phyloP scores from a whole-genome alignment of 257 asterid genomes.

The Scutellaria baicalensis region DNA sequence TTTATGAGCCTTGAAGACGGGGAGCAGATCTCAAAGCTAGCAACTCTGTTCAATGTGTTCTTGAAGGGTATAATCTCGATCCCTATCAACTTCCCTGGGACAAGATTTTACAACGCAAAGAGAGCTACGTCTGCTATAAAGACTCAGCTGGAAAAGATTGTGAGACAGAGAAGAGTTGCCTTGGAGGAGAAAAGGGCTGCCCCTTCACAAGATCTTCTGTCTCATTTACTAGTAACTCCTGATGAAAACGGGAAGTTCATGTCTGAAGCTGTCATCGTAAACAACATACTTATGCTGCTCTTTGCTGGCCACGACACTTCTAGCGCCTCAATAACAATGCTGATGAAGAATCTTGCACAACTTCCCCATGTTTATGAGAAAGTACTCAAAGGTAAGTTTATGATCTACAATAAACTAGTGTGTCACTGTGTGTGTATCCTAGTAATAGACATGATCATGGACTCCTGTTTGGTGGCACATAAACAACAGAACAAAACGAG shows the following conservation, averaged over 20 bases:
- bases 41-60: constrained; percentile 46
- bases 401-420: too few relatives aligned
- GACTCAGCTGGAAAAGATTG: constrained; percentile 32
- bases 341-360: constrained; percentile 56
- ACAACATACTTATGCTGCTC: constrained; percentile 60
- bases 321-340: constrained; percentile 44
- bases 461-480: neutral
- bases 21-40: constrained; percentile 38
- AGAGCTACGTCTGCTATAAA: constrained; percentile 43
- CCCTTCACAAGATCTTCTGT: constrained; percentile 58
- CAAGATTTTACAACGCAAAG: constrained; percentile 47
- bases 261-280: constrained; percentile 49
- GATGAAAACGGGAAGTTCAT: constrained; percentile 61
- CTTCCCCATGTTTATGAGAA: constrained; percentile 52
- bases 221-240: constrained; percentile 49
- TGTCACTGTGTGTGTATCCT: neutral
- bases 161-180: constrained; percentile 43
- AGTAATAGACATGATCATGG: neutral
- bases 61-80: constrained; percentile 53
- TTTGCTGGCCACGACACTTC: constrained; percentile 86
- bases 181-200: constrained; percentile 32
- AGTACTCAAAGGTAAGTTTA: constrained; percentile 45
- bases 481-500: constrained; percentile 54
- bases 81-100: constrained; percentile 61
- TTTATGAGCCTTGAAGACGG: constrained; percentile 71